Conservation (phyloP, 805 yeast genomes). For the Phaffomyces antillensis region DNA sequence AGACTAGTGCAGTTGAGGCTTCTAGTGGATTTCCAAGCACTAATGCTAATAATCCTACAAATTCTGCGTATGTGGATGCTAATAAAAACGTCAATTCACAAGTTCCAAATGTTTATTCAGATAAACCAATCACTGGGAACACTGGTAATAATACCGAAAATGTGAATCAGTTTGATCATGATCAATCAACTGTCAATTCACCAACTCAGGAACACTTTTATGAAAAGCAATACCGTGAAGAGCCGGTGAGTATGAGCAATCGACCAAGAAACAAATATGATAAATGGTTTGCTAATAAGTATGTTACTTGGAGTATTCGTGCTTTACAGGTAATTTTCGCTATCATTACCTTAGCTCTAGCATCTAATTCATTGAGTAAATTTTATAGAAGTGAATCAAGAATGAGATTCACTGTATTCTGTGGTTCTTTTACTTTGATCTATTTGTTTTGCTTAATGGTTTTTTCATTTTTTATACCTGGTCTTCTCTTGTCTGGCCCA, state of each 20-base stretch:
- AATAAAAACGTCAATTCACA: too few relatives aligned
- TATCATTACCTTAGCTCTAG: slow-evolving; percentile 24
- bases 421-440: slow-evolving; percentile 24
- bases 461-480: slow-evolving; percentile 14
- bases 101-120: too few relatives aligned
- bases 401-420: slow-evolving; percentile 26
- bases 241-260: not conserved
- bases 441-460: slow-evolving; percentile 22
- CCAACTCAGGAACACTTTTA: slow-evolving; percentile 13
- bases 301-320: slow-evolving; percentile 13
- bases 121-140: too few relatives aligned
- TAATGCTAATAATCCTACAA: too few relatives aligned
- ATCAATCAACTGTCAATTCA: slow-evolving; percentile 19
- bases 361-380: slow-evolving; percentile 20
- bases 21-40: too few relatives aligned
- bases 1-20: not conserved
- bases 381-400: slow-evolving; percentile 22
- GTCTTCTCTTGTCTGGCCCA: slow-evolving; percentile 21
- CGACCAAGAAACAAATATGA: not conserved
- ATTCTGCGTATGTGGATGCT: too few relatives aligned
- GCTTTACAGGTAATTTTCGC: slow-evolving; percentile 22
- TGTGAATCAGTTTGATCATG: slow-evolving; percentile 11
- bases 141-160: too few relatives aligned
- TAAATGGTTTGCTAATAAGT: not conserved
- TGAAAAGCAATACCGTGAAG: slow-evolving; percentile 10